Evolutionary conservation across 495 filamentous ascomycete species (phyloP), one percentile per base, ranked within the genome.

Genomic region (Melanomma pulvis-pyrius): DNA sequence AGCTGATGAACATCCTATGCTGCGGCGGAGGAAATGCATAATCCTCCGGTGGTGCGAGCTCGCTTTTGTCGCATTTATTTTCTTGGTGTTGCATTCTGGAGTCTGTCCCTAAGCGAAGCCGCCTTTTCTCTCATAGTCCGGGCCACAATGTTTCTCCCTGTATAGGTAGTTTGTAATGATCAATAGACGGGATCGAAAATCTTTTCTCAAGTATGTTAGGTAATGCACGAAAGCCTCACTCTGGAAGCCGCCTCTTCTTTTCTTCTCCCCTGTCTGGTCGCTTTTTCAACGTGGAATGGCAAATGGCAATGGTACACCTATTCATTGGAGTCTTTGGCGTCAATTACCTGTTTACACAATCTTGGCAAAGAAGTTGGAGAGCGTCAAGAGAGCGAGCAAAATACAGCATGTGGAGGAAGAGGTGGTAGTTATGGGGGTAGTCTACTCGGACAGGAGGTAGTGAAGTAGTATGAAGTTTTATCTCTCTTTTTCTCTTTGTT

Each of bases 1-100:
- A 72, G 48, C n/a, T 74, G 21, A 61, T 68, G 61, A 67, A 61
- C 49, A 44, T 68, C 17, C 24, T 71, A 5, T 74, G 71, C 63
- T 74, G 71, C 46, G 69, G 65, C 17, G 59, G 59, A 22, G 65
- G 65, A 32, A 68, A 32, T 29, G n/a, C 59, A 6, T 68, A 52
- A 49, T 63, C 12, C 34, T 2, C 22, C 26, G 54, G 3, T 28
- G 3, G 8, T 12, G 17, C 22, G 29, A 28, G 48, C 29, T 21
- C 29, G 55, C 49, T 28, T 30, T 63, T 57, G n/a, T 64, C 12
- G 0, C 19, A 50, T 59, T n/a, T 34, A 3, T 30, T n/a, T 21
- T 41, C 34, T 57, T 22, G 41, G 22, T 29, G 41, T 58, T 59
- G 50, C 50, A 63, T 63, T 28, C 21, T 58, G 62, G 61, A 50